Base-by-base conservation (phyloP, 1,284 basidiomycete genomes). In the Apiotrichum gamsii region DNA sequence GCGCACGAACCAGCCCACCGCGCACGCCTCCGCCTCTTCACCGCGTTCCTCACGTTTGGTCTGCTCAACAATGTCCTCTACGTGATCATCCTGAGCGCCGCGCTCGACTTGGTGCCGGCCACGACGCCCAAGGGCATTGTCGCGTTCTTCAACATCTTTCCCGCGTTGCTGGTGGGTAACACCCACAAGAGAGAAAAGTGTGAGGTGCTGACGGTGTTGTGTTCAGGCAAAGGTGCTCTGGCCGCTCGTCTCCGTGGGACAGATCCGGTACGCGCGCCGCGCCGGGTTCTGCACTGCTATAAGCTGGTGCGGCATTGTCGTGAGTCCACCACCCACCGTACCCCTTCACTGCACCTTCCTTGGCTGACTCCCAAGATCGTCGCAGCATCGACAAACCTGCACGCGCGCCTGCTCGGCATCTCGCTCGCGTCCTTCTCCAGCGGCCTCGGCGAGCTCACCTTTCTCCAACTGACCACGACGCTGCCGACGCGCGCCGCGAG, bases 71-170 rank as follows among this genome's bases (percentile, higher is more conserved):
- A 73, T 50, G 88, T 91, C 10, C 76, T 90, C 49, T 95, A 97
- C 70, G 93, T 97, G 29, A 87, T 98, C 57, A 96, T 97, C 55
- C 80, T 97, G 20, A 94, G 90, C 1, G 94, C 94, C 5, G 94
- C 94, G 0, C 77, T 96, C 14, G 94, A 98, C 69, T 79, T 98
- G 4, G 90, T 97, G 0, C 89, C 93, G 4, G 81, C 87, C 0
- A 80, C 84, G 4, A 90, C 87, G 0, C 90, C 90, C 0, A 76
- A 76, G 63, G 93, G 91, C n/a, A 82, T 96, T 47, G 89, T 95
- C 40, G 83, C 85, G 1, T 90, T 94, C 68, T 90, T 86, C 74
- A 91, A 94, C 65, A 90, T 93, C 49, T 80, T 84, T 20, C 88
- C 87, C 0, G 80, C 85, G 1, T 72, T 90, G 2, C 64, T 82